Conservation (phyloP, 2,329 filamentous ascomycete genomes). For the Cryphonectria japonica region DNA sequence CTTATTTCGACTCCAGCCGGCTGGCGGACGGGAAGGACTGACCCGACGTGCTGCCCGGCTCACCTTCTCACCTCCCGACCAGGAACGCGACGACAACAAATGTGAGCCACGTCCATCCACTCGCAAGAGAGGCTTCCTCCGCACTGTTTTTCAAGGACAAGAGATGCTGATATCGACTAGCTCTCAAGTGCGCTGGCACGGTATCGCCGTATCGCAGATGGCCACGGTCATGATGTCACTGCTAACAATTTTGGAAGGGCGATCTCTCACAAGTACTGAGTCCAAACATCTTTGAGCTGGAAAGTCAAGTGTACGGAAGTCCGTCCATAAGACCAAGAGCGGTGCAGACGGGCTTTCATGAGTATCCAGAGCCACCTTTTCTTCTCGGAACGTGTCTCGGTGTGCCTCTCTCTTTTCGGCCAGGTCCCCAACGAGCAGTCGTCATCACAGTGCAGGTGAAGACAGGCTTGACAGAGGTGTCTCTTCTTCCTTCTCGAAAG, state of each 20-base stretch:
- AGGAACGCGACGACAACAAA: background rate
- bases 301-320: background rate
- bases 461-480: background rate
- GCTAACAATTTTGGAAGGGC: background rate
- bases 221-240: background rate
- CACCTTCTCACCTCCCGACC: background rate
- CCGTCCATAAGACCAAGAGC: background rate
- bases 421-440: background rate
- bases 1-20: slow-evolving; percentile 10
- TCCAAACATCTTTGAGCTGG: background rate
- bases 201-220: background rate
- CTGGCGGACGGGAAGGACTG: background rate
- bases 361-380: background rate
- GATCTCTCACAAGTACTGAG: background rate
- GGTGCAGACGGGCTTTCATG: background rate
- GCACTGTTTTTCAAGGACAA: background rate
- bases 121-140: background rate
- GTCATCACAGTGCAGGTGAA: background rate
- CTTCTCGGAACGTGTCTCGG: background rate
- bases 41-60: background rate
- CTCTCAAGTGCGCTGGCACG: background rate
- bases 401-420: no score
- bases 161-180: no score
- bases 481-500: background rate
- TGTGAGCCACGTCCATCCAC: no score